Evolutionary conservation across 2,329 filamentous ascomycete genomes (phyloP).

Genomic region (Xylariaceae sp.): DNA sequence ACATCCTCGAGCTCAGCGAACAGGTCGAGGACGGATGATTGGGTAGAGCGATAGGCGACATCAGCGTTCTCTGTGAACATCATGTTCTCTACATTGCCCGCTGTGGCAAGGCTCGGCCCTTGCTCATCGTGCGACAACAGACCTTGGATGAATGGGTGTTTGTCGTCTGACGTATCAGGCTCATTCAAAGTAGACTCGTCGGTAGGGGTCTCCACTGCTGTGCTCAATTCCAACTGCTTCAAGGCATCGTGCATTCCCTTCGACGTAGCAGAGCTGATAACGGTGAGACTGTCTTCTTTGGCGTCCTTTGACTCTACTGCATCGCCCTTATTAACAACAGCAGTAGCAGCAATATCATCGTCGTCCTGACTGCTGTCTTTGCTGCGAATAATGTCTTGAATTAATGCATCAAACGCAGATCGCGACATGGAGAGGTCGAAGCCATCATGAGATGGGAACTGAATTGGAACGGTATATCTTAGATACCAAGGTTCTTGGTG

Average conservation of each 20-base stretch:
- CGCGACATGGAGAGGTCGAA: slow-evolving; percentile 20
- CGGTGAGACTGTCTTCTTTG: slow-evolving; percentile 3
- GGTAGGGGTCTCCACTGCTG: neutral
- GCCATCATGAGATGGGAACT: slow-evolving; percentile 21
- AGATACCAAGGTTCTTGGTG: slow-evolving; percentile 27
- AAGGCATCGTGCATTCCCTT: neutral
- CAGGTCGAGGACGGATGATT: slow-evolving; percentile 56
- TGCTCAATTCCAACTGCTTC: neutral
- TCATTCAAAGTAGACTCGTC: neutral
- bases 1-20: slow-evolving; percentile 58
- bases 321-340: neutral
- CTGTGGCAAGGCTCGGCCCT: slow-evolving; percentile 3
- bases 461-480: slow-evolving; percentile 15
- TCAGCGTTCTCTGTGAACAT: slow-evolving; percentile 60
- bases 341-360: no score
- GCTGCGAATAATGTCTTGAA: slow-evolving; percentile 10
- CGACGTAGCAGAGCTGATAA: neutral
- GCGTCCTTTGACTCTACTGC: neutral
- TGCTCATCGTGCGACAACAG: slow-evolving; percentile 34
- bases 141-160: slow-evolving; percentile 45
- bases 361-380: neutral
- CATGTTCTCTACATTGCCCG: slow-evolving; percentile 45
- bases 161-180: neutral
- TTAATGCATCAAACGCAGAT: slow-evolving; percentile 14
- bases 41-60: slow-evolving; percentile 54